Evolutionary conservation across 164 flowering plant species (phyloP).

Genomic region (Chimonanthus praecox): DNA sequence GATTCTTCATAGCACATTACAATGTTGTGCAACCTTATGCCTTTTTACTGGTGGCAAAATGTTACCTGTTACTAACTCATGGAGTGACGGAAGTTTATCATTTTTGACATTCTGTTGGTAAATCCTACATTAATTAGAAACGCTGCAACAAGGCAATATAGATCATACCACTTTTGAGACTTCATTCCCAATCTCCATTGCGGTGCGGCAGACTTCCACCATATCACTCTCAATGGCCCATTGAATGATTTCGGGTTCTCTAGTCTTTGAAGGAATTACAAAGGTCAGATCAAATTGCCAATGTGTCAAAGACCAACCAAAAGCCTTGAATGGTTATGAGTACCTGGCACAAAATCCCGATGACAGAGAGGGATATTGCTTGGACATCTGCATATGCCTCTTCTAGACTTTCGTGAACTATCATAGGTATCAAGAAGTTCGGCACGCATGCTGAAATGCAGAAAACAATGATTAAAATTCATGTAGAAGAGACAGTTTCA

Average conservation of each 20-base stretch:
- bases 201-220: conserved; percentile 23
- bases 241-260: conserved; percentile 30
- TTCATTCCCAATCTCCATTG: conserved; percentile 31
- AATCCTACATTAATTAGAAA: too few relatives aligned
- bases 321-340: neutral
- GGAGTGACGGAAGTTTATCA: too few relatives aligned
- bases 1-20: too few relatives aligned
- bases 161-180: conserved; percentile 39
- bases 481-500: neutral
- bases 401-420: conserved; percentile 20
- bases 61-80: too few relatives aligned
- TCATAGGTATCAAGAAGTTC: conserved; percentile 32
- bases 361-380: conserved; percentile 40
- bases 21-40: too few relatives aligned
- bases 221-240: conserved; percentile 36
- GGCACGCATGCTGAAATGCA: conserved; percentile 28
- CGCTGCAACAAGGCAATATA: neutral
- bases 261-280: conserved; percentile 20
- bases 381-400: conserved; percentile 29
- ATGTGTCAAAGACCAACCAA: neutral
- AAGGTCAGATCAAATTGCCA: neutral
- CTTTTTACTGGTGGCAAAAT: too few relatives aligned
- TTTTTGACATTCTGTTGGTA: too few relatives aligned
- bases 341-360: conserved; percentile 50
- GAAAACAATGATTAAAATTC: neutral